Percentiles rank a stretch among this genome's conserved stretches.
Conservation (phyloP, 768 basidiomycete species). For the Panus rudis region DNA sequence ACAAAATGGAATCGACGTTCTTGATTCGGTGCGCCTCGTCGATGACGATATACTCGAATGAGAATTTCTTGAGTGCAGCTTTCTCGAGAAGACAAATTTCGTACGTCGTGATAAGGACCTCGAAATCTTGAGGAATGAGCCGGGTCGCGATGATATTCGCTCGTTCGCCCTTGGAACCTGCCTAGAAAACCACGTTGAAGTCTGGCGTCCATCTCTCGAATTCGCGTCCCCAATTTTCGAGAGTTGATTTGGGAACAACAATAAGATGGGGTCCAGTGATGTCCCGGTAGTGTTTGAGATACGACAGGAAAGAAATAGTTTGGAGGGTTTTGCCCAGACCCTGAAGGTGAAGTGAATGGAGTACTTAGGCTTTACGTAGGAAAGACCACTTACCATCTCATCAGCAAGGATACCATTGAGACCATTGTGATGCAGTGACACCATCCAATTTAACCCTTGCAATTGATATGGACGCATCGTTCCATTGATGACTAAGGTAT, state of each 20-base stretch:
- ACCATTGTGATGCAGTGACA: slow-evolving; percentile 91
- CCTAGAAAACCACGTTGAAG: slow-evolving; percentile 72
- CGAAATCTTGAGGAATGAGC: slow-evolving; percentile 83
- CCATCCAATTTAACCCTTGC: slow-evolving; percentile 97
- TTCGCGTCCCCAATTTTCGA: slow-evolving; percentile 96
- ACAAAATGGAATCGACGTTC: slow-evolving; percentile 93
- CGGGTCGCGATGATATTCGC: slow-evolving; percentile 70
- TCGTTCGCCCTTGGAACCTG: slow-evolving; percentile 88
- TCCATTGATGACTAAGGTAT: slow-evolving; percentile 69
- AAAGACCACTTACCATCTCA: slow-evolving; percentile 64
- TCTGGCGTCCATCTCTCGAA: slow-evolving; percentile 89
- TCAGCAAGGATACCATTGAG: slow-evolving; percentile 96
- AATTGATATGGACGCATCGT: slow-evolving; percentile 91
- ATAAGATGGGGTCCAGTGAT: slow-evolving; percentile 84
- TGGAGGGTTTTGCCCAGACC: slow-evolving; percentile 98
- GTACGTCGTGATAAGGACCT: slow-evolving; percentile 93
- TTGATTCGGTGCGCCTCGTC: slow-evolving; percentile 99
- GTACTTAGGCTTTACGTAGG: background rate
- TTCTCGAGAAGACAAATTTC: slow-evolving; percentile 97
- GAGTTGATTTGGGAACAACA: slow-evolving; percentile 96
- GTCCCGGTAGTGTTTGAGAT: slow-evolving; percentile 79
- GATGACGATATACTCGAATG: slow-evolving; percentile 96
- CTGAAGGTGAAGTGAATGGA: slow-evolving; percentile 30
- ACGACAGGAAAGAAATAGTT: slow-evolving; percentile 94
- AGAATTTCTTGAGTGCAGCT: slow-evolving; percentile 85